Base-by-base conservation (phyloP, 2,329 filamentous ascomycete species). In the Xylaria sp. region DNA sequence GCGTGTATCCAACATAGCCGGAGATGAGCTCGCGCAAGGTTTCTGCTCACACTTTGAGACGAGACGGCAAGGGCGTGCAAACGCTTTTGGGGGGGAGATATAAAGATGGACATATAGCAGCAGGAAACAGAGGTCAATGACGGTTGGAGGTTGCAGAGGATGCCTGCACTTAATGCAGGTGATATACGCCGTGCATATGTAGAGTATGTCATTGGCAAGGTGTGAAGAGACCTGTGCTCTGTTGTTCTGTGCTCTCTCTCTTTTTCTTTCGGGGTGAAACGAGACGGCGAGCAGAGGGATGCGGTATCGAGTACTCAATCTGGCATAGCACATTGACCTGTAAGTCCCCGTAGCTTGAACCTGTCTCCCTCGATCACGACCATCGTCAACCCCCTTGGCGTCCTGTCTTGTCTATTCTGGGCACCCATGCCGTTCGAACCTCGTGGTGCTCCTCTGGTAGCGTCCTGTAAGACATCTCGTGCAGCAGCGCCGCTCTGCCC, bases 101-200 rank as follows among this genome's bases (percentile, higher is more conserved):
- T 64, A 59, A 58, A 63, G 70, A 67, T 69, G 54, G 28, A 64
- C 63, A 65, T 70, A 66, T 66, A 60, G 63, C 61, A 50, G 62
- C 56, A 64, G 63, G 55, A 69, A 65, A 68, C 63, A 63, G 48
- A 69, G 44, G 59, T 65, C 37, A 69, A 63, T 34, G 57, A 69
- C 56, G 39, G 61, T 44, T 52, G 63, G 55, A 73, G 72, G 68
- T 71, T 71, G 65, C 67, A 72, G 71, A 72, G 65, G 18, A 74
- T 73, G 73, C 74, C 69, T 76, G 73, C 69, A 57, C 71, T 73
- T 75, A 76, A 73, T 75, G 73, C 55, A 56, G 18, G 48, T 64
- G 66, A 66, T 77, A 76, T 77, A 73, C 46, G 6, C 46, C 23
- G 52, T 63, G 62, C 58, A 59, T 63, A 63, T 60, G 44, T 61